phyloP scores from a whole-genome alignment of 2,329 filamentous ascomycete species.

The Pseudogymnoascus sp. region DNA sequence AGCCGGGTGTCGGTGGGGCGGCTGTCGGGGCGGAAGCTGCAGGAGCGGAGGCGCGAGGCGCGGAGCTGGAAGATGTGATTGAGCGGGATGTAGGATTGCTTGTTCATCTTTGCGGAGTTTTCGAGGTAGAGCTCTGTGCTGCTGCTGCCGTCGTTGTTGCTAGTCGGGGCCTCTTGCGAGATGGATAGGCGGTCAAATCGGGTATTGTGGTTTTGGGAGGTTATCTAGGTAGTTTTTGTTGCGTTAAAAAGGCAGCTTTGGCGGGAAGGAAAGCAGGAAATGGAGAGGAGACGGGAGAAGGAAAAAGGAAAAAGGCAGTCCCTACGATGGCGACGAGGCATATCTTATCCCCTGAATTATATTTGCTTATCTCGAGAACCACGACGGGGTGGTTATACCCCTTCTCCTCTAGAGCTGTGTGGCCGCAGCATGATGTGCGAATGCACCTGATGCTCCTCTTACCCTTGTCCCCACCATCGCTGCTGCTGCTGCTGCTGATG shows the following conservation, averaged over 20 bases:
- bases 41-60: background rate
- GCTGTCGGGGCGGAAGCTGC: background rate
- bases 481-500: background rate
- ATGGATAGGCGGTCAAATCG: background rate
- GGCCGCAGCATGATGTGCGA: background rate
- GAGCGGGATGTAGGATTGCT: background rate
- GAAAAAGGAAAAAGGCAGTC: background rate
- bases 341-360: background rate
- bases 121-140: background rate
- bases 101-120: background rate
- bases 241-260: background rate
- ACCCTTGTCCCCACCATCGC: background rate
- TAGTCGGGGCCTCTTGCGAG: background rate
- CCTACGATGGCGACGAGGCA: background rate
- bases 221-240: background rate
- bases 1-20: background rate
- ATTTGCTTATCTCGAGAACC: background rate
- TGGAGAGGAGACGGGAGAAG: background rate
- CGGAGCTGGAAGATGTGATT: background rate
- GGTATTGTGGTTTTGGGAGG: background rate
- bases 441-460: background rate
- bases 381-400: background rate
- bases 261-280: background rate
- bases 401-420: background rate
- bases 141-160: background rate